Evolutionary conservation across 2,329 filamentous ascomycete species (phyloP), one percentile per base, ranked within the genome.

Genomic region (Fusarium brevicatenulatum): DNA sequence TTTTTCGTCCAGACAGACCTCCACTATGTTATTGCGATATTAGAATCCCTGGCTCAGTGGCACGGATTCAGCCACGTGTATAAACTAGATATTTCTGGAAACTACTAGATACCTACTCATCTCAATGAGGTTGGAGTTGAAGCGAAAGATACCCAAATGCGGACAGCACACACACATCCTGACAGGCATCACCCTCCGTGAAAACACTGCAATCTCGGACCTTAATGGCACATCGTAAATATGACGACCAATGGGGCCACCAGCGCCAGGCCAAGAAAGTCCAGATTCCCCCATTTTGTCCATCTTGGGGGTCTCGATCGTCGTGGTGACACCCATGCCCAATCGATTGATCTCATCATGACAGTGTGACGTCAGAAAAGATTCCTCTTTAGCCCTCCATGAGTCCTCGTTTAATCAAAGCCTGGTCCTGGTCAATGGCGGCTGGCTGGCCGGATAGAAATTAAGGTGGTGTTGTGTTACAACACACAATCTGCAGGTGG

Each of bases 81-180:
- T 30, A 44, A 65, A 74, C 43, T 70, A 74, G 59, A 63, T 53
- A 65, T 63, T 54, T 57, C 56, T 61, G 42, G 53, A 73, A 67
- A 46, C 53, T 67, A 72, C 58, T 58, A 70, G 68, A 70, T 72
- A 75, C 68, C 74, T 73, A 77, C 75, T 71, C 75, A 77, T 75
- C 75, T 77, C 75, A 77, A 77, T 74, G 75, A 71, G 75, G 71
- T 54, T 69, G 60, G 62, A 76, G 50, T 68, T 65, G 44, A 61
- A 68, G 59, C 43, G 19, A 59, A 63, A 71, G 60, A 76, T 74
- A 72, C 63, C 73, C 73, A 49, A 71, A 73, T 69, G 18, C 54
- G 66, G 65, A 76, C 62, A 68, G 25, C 52, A 63, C 54, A 72
- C 54, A 72, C 63, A 66, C 59, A 63, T 37, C 58, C 59, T 61